Evolutionary conservation across 2,329 filamentous ascomycete species (phyloP), one percentile per base, ranked within the genome.

Genomic region (Pseudogymnoascus sp.): DNA sequence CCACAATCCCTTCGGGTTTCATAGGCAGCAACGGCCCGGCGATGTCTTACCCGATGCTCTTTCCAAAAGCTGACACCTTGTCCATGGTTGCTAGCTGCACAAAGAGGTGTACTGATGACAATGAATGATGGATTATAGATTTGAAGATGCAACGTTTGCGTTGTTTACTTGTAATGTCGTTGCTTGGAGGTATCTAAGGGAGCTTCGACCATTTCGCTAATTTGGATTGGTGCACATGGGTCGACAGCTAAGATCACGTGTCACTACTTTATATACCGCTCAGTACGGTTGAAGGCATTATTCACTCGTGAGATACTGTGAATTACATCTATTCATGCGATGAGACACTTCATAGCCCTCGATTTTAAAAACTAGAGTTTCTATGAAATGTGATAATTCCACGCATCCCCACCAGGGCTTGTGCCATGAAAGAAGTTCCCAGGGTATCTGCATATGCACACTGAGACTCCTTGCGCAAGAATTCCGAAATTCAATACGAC

Each of bases 1-100:
- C 55, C 43, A 55, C 55, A 68, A 49, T 49, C 43, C 43, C 23
- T 49, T 49, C 69, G 74, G 69, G 72, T 73, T 63, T 63, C 63
- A 61, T 59, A 63, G 52, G 60, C 31, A 35, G 61, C 59, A 55
- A 63, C 59, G 59, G 62, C 61, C 60, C 61, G 59, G 64, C 64
- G 65, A 58, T 63, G 60, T 71, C 81, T 69, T 77, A 87, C 85
- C 81, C 83, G 72, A 90, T 80, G 76, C 83, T 88, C 81, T 89
- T 89, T 71, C 86, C 85, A 72, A 89, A 87, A 65, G 84, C 83
- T 72, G 83, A 80, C 68, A 90, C 79, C 75, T 88, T 87, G 73
- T 89, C 86, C 86, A 90, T 90, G 67, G 43, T 63, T 63, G 37
- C 26, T 38, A 26, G 16, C 39, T 31, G 43, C 45, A 33, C 45